These are phyloP conservation scores for Penium margaritaceum DNA, from an alignment of 139 green algal species.

Conservation along the genomic window DNA sequence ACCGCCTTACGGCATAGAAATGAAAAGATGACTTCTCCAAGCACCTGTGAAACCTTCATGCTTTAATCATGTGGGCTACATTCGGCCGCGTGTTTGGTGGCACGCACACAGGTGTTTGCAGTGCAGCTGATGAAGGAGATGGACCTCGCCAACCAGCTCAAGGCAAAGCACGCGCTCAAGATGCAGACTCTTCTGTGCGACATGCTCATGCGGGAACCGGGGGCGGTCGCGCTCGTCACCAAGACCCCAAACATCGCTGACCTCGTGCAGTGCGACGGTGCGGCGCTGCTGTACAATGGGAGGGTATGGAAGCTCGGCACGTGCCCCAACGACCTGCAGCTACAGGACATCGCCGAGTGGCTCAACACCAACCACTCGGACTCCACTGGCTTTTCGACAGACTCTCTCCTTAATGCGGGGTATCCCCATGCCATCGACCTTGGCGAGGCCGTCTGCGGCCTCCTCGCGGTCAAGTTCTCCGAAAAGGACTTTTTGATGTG, in stretches of 20 bases:
- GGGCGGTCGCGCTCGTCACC: constrained; percentile 17
- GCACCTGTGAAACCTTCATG: no score
- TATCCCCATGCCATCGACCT: neutral
- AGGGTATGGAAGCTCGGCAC: no score
- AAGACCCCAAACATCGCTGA: constrained; percentile 24
- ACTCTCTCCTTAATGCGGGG: neutral
- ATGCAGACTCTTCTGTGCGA: constrained; percentile 30
- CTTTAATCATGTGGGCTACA: no score
- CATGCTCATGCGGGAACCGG: constrained; percentile 27
- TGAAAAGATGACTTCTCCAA: no score
- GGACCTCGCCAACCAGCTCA: constrained; percentile 15
- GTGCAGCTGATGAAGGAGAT: constrained; percentile 31
- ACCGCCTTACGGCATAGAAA: no score
- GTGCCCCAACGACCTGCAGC: no score
- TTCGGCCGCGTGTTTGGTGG: no score
- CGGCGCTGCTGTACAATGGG: constrained; percentile 4
- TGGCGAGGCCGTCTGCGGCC: neutral
- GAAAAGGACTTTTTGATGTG: neutral
- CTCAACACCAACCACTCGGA: neutral
- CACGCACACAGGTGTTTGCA: constrained; percentile 17
- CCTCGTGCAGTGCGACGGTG: constrained; percentile 21
- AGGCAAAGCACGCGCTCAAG: constrained; percentile 2
- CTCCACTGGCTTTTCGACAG: constrained; percentile 1
- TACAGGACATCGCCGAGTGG: constrained; percentile 9
- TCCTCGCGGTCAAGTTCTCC: neutral